phyloP scores from a whole-genome alignment of 805 yeast species.

The Lachancea mirantina region DNA sequence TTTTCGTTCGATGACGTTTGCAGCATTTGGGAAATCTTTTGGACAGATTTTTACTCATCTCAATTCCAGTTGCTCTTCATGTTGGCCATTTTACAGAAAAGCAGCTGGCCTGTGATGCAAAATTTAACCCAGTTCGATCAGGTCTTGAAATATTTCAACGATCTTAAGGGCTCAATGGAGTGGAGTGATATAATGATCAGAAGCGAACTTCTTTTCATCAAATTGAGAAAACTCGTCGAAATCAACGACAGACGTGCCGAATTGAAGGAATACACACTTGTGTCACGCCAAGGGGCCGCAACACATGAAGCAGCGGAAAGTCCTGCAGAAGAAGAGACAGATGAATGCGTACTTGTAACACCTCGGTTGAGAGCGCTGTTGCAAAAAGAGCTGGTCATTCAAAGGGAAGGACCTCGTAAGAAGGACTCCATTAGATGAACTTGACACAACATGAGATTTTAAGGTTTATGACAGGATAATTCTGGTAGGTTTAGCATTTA shows the following conservation, averaged over 20 bases:
- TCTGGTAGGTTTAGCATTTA: neutral
- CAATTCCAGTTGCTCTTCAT: conserved; percentile 87
- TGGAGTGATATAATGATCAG: conserved; percentile 73
- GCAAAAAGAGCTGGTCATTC: conserved; percentile 53
- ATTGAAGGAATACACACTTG: conserved; percentile 9
- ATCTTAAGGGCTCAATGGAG: conserved; percentile 68
- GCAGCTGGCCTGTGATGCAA: conserved; percentile 68
- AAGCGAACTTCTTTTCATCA: conserved; percentile 73
- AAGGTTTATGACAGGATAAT: conserved; percentile 6
- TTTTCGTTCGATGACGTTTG: conserved; percentile 71
- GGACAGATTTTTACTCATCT: conserved; percentile 80
- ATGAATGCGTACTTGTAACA: conserved; percentile 6
- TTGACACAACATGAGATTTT: neutral
- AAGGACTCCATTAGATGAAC: conserved; percentile 19
- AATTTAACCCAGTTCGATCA: conserved; percentile 80
- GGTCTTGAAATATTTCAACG: conserved; percentile 87
- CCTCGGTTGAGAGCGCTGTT: conserved; percentile 48
- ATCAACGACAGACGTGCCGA: conserved; percentile 56
- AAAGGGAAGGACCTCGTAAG: conserved; percentile 42
- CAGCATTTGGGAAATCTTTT: conserved; percentile 84
- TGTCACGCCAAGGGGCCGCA: conserved; percentile 3
- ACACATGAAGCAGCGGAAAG: conserved; percentile 7
- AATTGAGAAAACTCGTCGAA: conserved; percentile 73
- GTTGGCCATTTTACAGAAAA: conserved; percentile 80
- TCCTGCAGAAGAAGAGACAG: conserved; percentile 2